Base-by-base conservation (phyloP, 1,284 basidiomycete species). In the Puccinia triticina region DNA sequence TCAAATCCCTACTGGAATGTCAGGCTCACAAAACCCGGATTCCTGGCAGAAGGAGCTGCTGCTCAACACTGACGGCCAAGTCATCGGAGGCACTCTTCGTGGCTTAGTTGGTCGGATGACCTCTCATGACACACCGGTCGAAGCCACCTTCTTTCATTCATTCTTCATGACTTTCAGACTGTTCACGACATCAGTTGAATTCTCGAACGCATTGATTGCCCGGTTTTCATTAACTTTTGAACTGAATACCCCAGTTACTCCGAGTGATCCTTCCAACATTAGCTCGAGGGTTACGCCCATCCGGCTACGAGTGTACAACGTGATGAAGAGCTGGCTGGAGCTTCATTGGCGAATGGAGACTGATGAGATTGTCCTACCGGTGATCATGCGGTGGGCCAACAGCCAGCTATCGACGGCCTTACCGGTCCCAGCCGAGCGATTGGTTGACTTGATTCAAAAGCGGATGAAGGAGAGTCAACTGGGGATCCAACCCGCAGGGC, bases 161-260 rank as follows among this genome's bases (percentile, higher is more conserved):
- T 98, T 99, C 89, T 96, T 96, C 89, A 89, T 96, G 86, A 97
- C 95, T 0, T 99, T 99, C 90, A 91, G 96, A n/a, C 88, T 98
- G 84, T 98, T 98, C 88, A 91, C 93, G 0, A 91, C 92, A 0
- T 93, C 96, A 0, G 83, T 88, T 10, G 92, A 93, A 82, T 90
- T 99, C 43, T 90, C 93, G 0, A 90, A 93, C 14, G 90, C 92
- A 0, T 88, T 98, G 80, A 92, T 95, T 82, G 88, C 89, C 53
- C 92, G 96, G 21, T 99, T 94, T 88, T 92, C 85, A 89, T 95
- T 77, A 1, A 77, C n/a, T 87, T 92, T 66, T 88, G 90, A 29
- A 84, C 84, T 61, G 89, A 90, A 66, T 91, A 91, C 74, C 93
- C 95, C 79, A 85, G 91, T 29, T 89, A 90, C 40, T 84, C 92